Conservation (phyloP, 192 early-diverging fungal genomes). For the Lobulomyces angularis region DNA sequence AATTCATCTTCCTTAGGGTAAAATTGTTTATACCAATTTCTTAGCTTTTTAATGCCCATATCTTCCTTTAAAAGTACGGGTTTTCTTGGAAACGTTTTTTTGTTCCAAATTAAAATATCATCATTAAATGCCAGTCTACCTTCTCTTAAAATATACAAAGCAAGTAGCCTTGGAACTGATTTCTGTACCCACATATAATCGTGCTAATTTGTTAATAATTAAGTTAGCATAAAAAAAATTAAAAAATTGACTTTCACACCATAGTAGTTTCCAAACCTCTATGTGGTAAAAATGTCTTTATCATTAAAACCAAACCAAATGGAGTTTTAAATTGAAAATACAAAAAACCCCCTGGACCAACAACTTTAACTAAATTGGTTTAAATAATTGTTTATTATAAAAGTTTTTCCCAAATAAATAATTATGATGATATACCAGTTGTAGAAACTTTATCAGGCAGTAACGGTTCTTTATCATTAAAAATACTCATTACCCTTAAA, state of each 20-base stretch:
- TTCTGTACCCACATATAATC: constrained; percentile 14
- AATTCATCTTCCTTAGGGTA: no score
- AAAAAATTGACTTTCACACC: no score
- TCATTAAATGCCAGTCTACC: constrained; percentile 4
- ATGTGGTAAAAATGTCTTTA: constrained; percentile 12
- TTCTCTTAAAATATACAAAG: constrained; percentile 11
- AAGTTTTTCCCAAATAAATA: constrained; percentile 1
- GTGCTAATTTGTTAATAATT: no score
- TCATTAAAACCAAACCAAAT: constrained; percentile 8
- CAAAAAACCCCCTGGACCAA: constrained; percentile 7
- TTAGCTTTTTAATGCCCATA: constrained; percentile 13
- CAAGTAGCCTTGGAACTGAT: constrained; percentile 8
- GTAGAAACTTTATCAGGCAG: constrained; percentile 8
- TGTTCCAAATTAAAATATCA: constrained; percentile 5
- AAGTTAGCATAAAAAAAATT: no score
- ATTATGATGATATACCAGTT: constrained; percentile 1
- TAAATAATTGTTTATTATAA: constrained; percentile 1
- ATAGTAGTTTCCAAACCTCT: constrained; percentile 4
- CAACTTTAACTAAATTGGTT: not conserved
- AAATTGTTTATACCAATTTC: no score
- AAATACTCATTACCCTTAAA: constrained; percentile 6
- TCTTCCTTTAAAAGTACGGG: constrained; percentile 14
- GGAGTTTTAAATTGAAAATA: constrained; percentile 13
- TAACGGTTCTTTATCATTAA: constrained; percentile 7
- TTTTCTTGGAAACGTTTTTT: constrained; percentile 8